phyloP scores from a whole-genome alignment of 1,284 basidiomycete genomes.

The Ustilago bromivora region DNA sequence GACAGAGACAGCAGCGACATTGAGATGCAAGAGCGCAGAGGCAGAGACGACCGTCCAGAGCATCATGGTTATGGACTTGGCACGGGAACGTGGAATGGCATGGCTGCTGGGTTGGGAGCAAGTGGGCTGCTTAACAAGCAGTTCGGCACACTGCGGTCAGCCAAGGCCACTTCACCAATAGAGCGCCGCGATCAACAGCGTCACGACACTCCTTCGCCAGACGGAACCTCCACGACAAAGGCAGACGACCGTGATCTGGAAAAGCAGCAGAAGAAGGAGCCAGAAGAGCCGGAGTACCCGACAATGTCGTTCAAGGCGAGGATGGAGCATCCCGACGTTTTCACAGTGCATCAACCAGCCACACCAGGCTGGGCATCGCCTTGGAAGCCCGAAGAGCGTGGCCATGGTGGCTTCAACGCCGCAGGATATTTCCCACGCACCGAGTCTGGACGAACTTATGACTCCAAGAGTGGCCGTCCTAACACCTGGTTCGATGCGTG shows the following conservation, averaged over 20 bases:
- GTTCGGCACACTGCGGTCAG: slow-evolving; percentile 9
- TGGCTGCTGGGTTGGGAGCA: slow-evolving; percentile 46
- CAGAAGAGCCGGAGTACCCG: slow-evolving; percentile 34
- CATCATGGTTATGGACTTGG: slow-evolving; percentile 41
- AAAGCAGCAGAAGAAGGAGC: slow-evolving; percentile 34
- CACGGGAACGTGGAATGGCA: slow-evolving; percentile 27
- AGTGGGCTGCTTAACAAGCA: slow-evolving; percentile 48
- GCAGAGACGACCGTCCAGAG: slow-evolving; percentile 17
- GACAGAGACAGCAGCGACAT: slow-evolving; percentile 30
- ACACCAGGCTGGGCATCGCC: slow-evolving; percentile 65
- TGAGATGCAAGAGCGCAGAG: slow-evolving; percentile 37
- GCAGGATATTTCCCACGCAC: slow-evolving; percentile 58
- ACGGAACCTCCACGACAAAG: slow-evolving; percentile 37
- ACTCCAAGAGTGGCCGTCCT: slow-evolving; percentile 25
- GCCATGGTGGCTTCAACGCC: slow-evolving; percentile 37
- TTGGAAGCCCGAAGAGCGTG: slow-evolving; percentile 60
- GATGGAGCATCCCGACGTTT: slow-evolving; percentile 51
- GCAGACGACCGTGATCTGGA: slow-evolving; percentile 34
- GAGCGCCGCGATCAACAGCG: slow-evolving; percentile 25
- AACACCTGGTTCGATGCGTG: slow-evolving; percentile 47
- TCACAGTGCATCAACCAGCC: slow-evolving; percentile 60
- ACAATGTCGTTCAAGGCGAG: slow-evolving; percentile 49
- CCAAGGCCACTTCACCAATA: slow-evolving; percentile 7
- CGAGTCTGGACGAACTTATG: slow-evolving; percentile 39
- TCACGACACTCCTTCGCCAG: slow-evolving; percentile 38